phyloP scores from a whole-genome alignment of 352 stramenopile species.

The Elongisporangium senticosum region DNA sequence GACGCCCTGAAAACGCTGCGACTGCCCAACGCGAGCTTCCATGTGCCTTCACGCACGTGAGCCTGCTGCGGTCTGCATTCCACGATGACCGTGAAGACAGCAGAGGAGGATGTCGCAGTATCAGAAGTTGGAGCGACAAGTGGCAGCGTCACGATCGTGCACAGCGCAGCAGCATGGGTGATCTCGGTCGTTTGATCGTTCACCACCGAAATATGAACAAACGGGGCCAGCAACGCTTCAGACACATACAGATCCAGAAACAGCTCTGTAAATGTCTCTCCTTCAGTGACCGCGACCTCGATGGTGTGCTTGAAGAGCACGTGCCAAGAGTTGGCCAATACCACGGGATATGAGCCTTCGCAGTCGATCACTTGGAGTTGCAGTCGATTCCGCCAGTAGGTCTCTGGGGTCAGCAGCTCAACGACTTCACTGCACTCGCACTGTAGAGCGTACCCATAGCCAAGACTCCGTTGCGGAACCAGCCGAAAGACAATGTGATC shows the following conservation, averaged over 20 bases:
- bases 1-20: constrained; percentile 34
- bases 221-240: constrained; percentile 35
- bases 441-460: constrained; percentile 55
- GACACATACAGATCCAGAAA: constrained; percentile 55
- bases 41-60: constrained; percentile 39
- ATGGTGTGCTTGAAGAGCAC: constrained; percentile 59
- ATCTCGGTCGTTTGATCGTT: constrained; percentile 33
- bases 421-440: constrained; percentile 37
- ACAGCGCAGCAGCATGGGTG: constrained; percentile 26
- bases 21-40: constrained; percentile 53
- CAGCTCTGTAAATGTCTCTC: constrained; percentile 21
- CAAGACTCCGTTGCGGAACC: constrained; percentile 30
- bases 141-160: constrained; percentile 17
- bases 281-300: constrained; percentile 13
- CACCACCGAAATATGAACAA: constrained; percentile 43
- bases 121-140: background rate
- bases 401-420: constrained; percentile 31
- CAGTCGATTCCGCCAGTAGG: constrained; percentile 39
- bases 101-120: background rate
- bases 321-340: constrained; percentile 46
- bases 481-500: constrained; percentile 36
- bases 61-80: constrained; percentile 31
- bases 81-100: constrained; percentile 47
- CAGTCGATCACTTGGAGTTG: constrained; percentile 42
- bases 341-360: constrained; percentile 36